Conservation (phyloP, 139 green algal genomes). For the Chlamydomonas incerta region DNA sequence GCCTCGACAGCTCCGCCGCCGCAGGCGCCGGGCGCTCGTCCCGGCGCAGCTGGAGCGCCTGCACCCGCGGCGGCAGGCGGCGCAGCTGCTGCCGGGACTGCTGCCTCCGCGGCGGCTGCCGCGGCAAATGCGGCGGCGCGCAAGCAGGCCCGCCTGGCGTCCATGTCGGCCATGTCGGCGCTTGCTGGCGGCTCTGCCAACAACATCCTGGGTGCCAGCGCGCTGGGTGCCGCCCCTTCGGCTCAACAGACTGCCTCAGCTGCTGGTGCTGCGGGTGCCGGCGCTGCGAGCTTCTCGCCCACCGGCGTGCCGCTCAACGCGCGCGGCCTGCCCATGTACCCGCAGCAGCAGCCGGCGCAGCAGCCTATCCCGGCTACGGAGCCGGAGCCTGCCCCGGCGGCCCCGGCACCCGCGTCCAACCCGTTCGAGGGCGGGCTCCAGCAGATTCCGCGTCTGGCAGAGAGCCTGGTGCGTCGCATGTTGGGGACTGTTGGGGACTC, state of each 20-base stretch:
- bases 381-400: constrained; percentile 2
- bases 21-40: not conserved
- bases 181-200: constrained; percentile 68
- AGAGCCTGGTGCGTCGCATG: constrained; percentile 44
- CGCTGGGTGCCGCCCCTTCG: not conserved
- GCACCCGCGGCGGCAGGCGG: not conserved
- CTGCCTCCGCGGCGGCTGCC: not conserved
- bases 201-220: not conserved
- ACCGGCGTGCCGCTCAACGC: not conserved
- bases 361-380: too few relatives aligned
- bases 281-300: not conserved
- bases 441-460: constrained; percentile 55
- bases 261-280: not conserved
- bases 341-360: not conserved
- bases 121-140: not conserved
- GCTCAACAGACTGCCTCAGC: too few relatives aligned
- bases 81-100: not conserved
- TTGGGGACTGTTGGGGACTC: too few relatives aligned
- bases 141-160: constrained; percentile 1
- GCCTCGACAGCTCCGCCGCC: not conserved
- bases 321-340: not conserved
- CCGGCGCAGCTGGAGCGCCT: not conserved
- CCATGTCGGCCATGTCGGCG: constrained; percentile 40
- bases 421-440: not conserved
- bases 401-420: not conserved